Conservation (phyloP, 768 basidiomycete species). For the Kwoniella sp. region DNA sequence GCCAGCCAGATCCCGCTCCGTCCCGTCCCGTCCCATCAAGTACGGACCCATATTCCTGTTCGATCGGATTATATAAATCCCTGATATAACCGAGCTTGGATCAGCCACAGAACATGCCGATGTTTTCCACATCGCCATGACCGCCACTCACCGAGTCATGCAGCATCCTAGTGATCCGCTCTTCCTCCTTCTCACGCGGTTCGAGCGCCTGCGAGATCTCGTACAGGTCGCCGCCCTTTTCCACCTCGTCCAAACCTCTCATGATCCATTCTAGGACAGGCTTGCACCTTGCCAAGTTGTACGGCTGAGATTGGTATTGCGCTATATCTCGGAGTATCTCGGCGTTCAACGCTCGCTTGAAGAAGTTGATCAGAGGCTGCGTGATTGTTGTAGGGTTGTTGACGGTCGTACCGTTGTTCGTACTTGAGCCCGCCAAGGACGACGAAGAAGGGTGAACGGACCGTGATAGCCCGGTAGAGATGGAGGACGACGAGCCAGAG, state of each 20-base stretch:
- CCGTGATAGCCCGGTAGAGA: conserved; percentile 14
- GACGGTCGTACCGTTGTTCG: conserved; percentile 4
- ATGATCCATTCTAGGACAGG: conserved; percentile 74
- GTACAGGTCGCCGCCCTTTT: conserved; percentile 62
- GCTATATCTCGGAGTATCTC: conserved; percentile 97
- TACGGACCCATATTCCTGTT: too few species aligned
- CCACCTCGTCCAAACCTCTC: conserved; percentile 71
- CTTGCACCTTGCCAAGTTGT: conserved; percentile 75
- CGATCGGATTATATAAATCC: conserved; percentile 5
- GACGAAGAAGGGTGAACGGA: conserved; percentile 9
- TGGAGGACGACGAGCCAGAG: conserved; percentile 34
- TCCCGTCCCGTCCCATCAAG: too few species aligned
- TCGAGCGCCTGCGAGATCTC: conserved; percentile 81
- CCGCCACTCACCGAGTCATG: conserved; percentile 46
- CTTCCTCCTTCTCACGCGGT: conserved; percentile 92
- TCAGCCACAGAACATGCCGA: neutral
- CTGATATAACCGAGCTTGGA: neutral
- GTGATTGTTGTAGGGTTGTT: conserved; percentile 60
- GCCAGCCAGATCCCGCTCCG: too few species aligned
- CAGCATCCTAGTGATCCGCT: conserved; percentile 70
- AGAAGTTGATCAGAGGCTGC: conserved; percentile 78
- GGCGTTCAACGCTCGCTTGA: conserved; percentile 91
- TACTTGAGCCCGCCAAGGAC: neutral
- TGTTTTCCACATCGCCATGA: neutral
- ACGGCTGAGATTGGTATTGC: conserved; percentile 88